phyloP scores from a whole-genome alignment of 257 asterid genomes.

The Craterostigma plantagineum region DNA sequence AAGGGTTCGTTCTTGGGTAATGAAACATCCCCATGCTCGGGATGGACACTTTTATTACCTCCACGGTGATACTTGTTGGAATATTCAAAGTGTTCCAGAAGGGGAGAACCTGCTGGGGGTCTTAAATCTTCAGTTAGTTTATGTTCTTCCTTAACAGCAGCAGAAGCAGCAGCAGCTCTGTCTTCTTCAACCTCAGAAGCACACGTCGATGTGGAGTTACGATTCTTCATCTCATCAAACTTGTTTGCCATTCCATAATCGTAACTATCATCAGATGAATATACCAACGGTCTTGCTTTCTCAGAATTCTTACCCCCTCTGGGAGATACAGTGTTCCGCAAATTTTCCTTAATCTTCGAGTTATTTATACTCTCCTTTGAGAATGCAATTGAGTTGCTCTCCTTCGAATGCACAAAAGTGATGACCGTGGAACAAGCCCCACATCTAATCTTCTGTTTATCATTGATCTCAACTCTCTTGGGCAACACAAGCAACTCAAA shows the following conservation, averaged over 20 bases:
- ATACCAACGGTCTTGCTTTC: constrained; percentile 23
- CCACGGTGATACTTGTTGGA: constrained; percentile 32
- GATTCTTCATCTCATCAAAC: constrained; percentile 18
- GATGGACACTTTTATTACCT: constrained; percentile 37
- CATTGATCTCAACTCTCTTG: constrained; percentile 21
- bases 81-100: constrained; percentile 46
- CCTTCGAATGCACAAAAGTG: constrained; percentile 16
- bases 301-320: constrained; percentile 14
- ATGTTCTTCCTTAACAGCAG: not conserved
- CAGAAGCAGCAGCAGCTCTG: constrained; percentile 8
- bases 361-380: constrained; percentile 1
- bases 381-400: constrained; percentile 20
- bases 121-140: too few relatives aligned
- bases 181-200: constrained; percentile 36
- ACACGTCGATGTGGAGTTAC: constrained; percentile 20
- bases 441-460: constrained; percentile 40
- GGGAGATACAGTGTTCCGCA: constrained; percentile 12
- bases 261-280: constrained; percentile 43
- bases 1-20: constrained; percentile 22
- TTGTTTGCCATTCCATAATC: constrained; percentile 17
- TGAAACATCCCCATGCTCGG: constrained; percentile 21
- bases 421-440: constrained; percentile 55
- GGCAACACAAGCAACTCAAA: constrained; percentile 52
- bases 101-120: constrained; percentile 43
- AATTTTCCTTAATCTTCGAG: constrained; percentile 18